Percentiles rank a stretch among this genome's conserved stretches.
phyloP scores from a whole-genome alignment of 768 basidiomycete genomes.

The Psilocybe cyanescens region DNA sequence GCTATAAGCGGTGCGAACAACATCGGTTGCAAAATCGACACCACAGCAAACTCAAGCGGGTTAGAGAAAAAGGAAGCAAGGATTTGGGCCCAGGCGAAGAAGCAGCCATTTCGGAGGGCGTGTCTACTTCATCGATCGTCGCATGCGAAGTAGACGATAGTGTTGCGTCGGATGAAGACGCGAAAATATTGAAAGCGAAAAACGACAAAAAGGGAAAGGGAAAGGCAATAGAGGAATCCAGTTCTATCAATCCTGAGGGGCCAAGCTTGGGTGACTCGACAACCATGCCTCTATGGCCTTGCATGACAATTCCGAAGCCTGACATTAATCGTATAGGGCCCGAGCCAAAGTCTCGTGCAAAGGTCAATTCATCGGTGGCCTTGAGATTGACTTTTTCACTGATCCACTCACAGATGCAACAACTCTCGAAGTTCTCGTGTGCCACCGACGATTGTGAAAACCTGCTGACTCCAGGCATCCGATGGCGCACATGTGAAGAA shows the following conservation, averaged over 20 bases:
- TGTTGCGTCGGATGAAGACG: not conserved
- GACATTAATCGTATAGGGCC: not conserved
- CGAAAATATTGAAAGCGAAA: not conserved
- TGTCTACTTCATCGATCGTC: not conserved
- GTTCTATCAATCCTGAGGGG: not conserved
- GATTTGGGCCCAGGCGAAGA: slow-evolving; percentile 26
- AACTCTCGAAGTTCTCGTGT: slow-evolving; percentile 32
- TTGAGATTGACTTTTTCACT: not conserved
- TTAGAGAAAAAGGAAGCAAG: slow-evolving; percentile 52
- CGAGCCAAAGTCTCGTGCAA: not conserved
- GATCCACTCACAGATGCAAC: slow-evolving; percentile 10
- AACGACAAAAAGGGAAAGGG: not conserved
- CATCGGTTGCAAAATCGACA: slow-evolving; percentile 59
- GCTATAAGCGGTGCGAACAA: slow-evolving; percentile 57
- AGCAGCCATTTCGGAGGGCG: not conserved
- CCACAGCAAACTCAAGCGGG: slow-evolving; percentile 54
- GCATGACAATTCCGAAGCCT: not conserved
- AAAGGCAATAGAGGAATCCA: not conserved
- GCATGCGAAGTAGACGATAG: not conserved
- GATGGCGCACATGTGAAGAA: slow-evolving; percentile 53
- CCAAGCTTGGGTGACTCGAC: not conserved
- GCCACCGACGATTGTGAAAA: slow-evolving; percentile 45
- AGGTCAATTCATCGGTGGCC: not conserved
- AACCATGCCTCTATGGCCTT: not conserved
- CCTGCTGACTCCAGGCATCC: slow-evolving; percentile 41